These are phyloP conservation scores for Zygnema circumcarinatum DNA, from an alignment of 139 green algal genomes.

Conservation along the genomic window DNA sequence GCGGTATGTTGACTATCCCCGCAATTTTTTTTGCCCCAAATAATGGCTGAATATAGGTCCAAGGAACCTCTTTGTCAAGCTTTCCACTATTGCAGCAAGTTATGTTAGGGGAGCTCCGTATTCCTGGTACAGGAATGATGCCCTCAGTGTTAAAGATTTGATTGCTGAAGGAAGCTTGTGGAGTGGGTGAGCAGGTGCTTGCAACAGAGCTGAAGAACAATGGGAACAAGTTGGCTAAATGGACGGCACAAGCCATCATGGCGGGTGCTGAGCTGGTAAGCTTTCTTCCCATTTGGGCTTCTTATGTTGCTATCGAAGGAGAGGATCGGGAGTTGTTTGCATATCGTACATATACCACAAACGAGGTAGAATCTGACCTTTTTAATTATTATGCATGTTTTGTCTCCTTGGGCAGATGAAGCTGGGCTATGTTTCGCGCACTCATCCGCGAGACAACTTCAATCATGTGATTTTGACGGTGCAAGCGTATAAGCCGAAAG, in stretches of 20 bases:
- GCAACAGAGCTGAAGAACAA: constrained; percentile 99
- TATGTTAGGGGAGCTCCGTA: too few species aligned
- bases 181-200: constrained; percentile 62
- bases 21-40: not conserved
- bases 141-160: too few species aligned
- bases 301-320: not conserved
- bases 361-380: not conserved
- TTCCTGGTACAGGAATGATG: too few species aligned
- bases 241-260: constrained; percentile 91
- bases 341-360: not conserved
- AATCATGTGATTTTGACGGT: constrained; percentile 92
- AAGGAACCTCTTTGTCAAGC: too few species aligned
- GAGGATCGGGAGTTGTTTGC: not conserved
- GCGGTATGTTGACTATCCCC: constrained; percentile 70
- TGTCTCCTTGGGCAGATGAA: constrained; percentile 76
- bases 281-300: not conserved
- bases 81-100: too few species aligned
- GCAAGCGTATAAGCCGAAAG: constrained; percentile 82
- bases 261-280: constrained; percentile 79
- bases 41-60: too few species aligned
- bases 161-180: too few species aligned
- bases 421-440: constrained; percentile 81
- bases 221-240: constrained; percentile 95
- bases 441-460: constrained; percentile 74
- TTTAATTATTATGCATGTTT: not conserved